A percentile compares a stretch with the other conserved stretches of the same genome.
Evolutionary conservation across 306 rosid genomes (phyloP).

Genomic region (Cucumis sativus): Cucumber_9930_V3 NC_026657.2:8580501-8581000

Average conservation of each 20-base stretch:
- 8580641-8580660: background rate
- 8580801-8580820: slow-evolving; percentile 29
- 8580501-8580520: background rate
- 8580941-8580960: slow-evolving; percentile 35
- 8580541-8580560: background rate
- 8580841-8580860: background rate
- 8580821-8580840: background rate
- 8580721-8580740: slow-evolving; percentile 35
- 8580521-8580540: background rate
- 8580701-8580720: background rate
- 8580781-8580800: slow-evolving; percentile 28
- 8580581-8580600: background rate
- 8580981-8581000: slow-evolving; percentile 23
- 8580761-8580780: slow-evolving; percentile 41
- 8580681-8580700: background rate
- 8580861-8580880: background rate
- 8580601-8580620: background rate
- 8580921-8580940: slow-evolving; percentile 25
- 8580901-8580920: slow-evolving; percentile 42
- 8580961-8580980: slow-evolving; percentile 39
- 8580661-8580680: background rate
- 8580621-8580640: background rate
- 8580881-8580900: slow-evolving; percentile 36
- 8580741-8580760: slow-evolving; percentile 29
- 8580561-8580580: background rate